Evolutionary conservation across 1,139 yeast species (phyloP), one percentile per base, ranked within the genome.

Genomic region (Taphrina confusa): DNA sequence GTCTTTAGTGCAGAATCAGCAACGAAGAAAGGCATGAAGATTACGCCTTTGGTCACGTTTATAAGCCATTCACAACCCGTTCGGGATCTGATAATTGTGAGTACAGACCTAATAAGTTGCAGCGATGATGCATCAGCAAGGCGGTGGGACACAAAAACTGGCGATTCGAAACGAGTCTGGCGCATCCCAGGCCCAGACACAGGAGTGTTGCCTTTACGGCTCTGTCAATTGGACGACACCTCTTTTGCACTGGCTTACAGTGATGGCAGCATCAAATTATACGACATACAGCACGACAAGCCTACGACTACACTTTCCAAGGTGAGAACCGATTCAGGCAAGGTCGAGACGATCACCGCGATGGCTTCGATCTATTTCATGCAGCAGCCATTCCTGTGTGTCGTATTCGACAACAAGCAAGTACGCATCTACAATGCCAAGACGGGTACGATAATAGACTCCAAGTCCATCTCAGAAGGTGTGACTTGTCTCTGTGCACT

Each of bases 51-150:
- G 11, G 25, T 28, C 2, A 28, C 33, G 14, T 47, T 47, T 20
- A 33, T 25, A 40, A 47, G 40, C 23, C 40, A 47, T 20, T 33
- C 52, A 4, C 28, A 33, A 22, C 20, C 52, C 4, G 14, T 47
- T 6, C 4, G 11, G 6, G 52, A 27, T 2, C 8, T 47, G 28
- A 42, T 28, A 2, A 6, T 47, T 30, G 30, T 33, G 23, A 42
- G 34, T 12, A 14, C 16, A 8, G 4, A 39, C n/a, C 16, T 47
- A 31, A 12, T 47, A 12, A 25, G 37, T 3, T 18, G 25, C 20
- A 47, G 52, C n/a, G 42, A 16, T 3, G 52, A 47, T 22, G 52
- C 37, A 9, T 31, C 52, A 5, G 22, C 34, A 4, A 12, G 52
- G 30, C 18, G 14, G 33, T 47, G 52, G 52, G 31, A 31, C 31